phyloP scores from a whole-genome alignment of 768 basidiomycete genomes.

The Collybia sp. region DNA sequence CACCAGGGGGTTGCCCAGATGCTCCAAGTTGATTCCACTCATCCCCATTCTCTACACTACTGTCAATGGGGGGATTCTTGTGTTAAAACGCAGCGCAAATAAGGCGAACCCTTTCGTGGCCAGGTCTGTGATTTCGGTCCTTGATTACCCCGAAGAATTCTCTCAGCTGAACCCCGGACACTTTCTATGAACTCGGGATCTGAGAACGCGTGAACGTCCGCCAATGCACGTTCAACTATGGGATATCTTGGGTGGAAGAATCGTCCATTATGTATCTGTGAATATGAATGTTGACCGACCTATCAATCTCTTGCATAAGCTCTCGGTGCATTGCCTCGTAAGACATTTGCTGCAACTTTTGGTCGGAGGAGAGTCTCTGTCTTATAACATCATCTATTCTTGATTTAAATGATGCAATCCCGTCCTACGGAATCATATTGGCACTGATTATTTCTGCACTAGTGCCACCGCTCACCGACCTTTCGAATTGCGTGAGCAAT shows the following conservation, averaged over 20 bases:
- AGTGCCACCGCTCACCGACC: constrained; percentile 39
- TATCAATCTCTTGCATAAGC: constrained; percentile 68
- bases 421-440: constrained; percentile 34
- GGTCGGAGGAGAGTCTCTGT: constrained; percentile 49
- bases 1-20: background rate
- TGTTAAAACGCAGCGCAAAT: constrained; percentile 1
- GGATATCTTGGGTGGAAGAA: constrained; percentile 44
- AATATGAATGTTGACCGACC: constrained; percentile 33
- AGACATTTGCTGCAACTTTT: constrained; percentile 44
- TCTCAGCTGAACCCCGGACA: constrained; percentile 37
- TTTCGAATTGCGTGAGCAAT: constrained; percentile 56
- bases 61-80: constrained; percentile 7
- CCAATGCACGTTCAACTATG: constrained; percentile 58
- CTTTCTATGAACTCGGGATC: constrained; percentile 40
- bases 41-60: constrained; percentile 9
- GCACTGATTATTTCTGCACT: constrained; percentile 1
- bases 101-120: constrained; percentile 9
- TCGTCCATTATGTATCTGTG: no score
- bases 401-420: constrained; percentile 44
- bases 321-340: constrained; percentile 54
- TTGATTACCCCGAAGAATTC: constrained; percentile 39
- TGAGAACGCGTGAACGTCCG: constrained; percentile 42
- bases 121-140: constrained; percentile 13
- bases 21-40: constrained; percentile 2
- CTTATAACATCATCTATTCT: constrained; percentile 61